Base-by-base conservation (phyloP, 768 basidiomycete species). In the Hericium coralloides region DNA sequence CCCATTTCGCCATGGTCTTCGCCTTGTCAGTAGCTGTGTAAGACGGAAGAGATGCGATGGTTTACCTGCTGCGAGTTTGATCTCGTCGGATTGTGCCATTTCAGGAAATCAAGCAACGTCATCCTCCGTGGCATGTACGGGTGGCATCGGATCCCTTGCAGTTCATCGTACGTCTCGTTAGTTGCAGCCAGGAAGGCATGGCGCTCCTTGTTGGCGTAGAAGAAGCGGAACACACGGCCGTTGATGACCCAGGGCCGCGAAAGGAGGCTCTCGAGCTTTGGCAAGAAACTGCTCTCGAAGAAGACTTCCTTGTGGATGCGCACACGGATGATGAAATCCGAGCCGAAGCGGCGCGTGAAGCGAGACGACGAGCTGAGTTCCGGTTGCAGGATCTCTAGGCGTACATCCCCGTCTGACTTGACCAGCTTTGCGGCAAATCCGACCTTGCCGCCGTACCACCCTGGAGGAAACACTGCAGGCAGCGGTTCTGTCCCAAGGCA, bases 1-100 rank as follows among this genome's bases (percentile, higher is more conserved):
- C 72, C 79, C 81, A 87, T 67, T 88, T 87, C 1, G 79, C 72
- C 69, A 85, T 77, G 12, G 75, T 72, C 85, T 87, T 53, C 23
- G 5, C 14, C n/a, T 41, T 3, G 55, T 12, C 49, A 45, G 49
- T 20, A 55, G 26, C 14, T 45, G 31, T 36, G 38, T 31, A n/a
- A 36, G 18, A 10, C 52, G n/a, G 31, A 45, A 47, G 39, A 49
- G 47, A 7, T 20, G 39, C 38, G 36, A n/a, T 12, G 47, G 57
- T 66, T 17, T 62, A 82, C 85, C 73, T 88, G 85, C 0, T 72
- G 59, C 0, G 57, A 54, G 55, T 87, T 87, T 8, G 58, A 22
- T 2, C 66, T 20, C 6, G 82, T 61, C 0, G 79, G 74, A 60
- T 87, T 88, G 58, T 81, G 79, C 74, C 76, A 80, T 5, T 77